Evolutionary conservation across 176 grass and related monocot genomes (phyloP).

Genomic region (Bothriochloa decipiens): DNA sequence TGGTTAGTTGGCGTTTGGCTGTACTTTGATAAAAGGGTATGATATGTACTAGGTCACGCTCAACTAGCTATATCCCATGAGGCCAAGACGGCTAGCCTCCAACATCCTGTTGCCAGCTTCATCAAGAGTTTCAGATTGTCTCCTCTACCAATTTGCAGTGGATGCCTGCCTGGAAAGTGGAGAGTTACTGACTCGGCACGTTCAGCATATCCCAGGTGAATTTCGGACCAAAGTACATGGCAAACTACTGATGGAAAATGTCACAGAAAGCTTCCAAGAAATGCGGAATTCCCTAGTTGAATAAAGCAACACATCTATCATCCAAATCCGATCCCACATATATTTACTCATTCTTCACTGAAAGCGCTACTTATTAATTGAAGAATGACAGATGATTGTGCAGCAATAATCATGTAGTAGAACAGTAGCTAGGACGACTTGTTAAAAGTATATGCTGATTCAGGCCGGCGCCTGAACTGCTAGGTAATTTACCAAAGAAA

Average conservation of each 20-base stretch:
- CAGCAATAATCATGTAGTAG: not conserved
- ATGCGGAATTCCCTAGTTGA: not conserved
- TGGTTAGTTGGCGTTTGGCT: not conserved
- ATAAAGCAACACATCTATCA: not conserved
- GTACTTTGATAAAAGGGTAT: not conserved
- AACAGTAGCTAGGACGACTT: not conserved
- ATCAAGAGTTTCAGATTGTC: not conserved
- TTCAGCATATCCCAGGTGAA: slow-evolving; percentile 3
- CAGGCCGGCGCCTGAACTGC: not conserved
- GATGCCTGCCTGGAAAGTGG: not conserved
- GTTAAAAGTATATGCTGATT: not conserved
- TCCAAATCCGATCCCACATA: not conserved
- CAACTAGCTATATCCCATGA: not conserved
- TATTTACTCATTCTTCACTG: not conserved
- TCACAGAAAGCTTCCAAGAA: not conserved
- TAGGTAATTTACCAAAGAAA: not conserved
- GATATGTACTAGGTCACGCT: not conserved
- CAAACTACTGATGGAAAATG: not conserved
- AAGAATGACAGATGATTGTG: not conserved
- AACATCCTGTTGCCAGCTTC: not conserved
- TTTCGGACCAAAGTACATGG: not conserved
- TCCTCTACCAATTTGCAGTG: not conserved
- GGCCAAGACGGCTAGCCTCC: not conserved
- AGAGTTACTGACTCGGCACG: not conserved
- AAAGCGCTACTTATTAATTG: not conserved